Evolutionary conservation across 768 basidiomycete genomes (phyloP).

Genomic region (Crepidotus variabilis): DNA sequence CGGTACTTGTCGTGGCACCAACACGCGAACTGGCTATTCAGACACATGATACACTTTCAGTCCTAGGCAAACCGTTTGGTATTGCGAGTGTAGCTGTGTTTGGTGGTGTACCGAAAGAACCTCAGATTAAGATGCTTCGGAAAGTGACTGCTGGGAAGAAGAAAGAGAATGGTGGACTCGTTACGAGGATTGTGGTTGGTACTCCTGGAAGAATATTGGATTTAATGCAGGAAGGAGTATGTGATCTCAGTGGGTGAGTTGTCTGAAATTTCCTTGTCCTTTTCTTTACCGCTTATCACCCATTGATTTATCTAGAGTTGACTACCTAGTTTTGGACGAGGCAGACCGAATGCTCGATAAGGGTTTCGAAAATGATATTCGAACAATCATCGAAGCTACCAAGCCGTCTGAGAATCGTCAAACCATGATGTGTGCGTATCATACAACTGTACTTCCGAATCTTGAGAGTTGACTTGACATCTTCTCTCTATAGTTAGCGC

Average conservation of each 20-base stretch:
- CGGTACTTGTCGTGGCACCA: slow-evolving; percentile 83
- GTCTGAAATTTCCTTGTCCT: neutral
- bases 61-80: slow-evolving; percentile 69
- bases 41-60: slow-evolving; percentile 79
- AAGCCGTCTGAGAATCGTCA: slow-evolving; percentile 70
- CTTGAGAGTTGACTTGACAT: neutral
- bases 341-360: slow-evolving; percentile 98
- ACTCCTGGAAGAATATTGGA: slow-evolving; percentile 94
- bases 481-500: slow-evolving; percentile 69
- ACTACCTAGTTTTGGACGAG: slow-evolving; percentile 93
- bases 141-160: slow-evolving; percentile 35
- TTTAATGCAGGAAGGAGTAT: slow-evolving; percentile 81
- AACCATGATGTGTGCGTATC: slow-evolving; percentile 86
- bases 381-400: slow-evolving; percentile 78
- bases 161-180: slow-evolving; percentile 31
- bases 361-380: slow-evolving; percentile 97
- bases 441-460: slow-evolving; percentile 2
- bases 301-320: slow-evolving; percentile 47
- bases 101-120: slow-evolving; percentile 90
- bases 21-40: slow-evolving; percentile 97
- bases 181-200: slow-evolving; percentile 82
- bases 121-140: slow-evolving; percentile 70
- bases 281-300: slow-evolving; percentile 5
- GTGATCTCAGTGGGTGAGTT: slow-evolving; percentile 74
- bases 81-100: slow-evolving; percentile 86